A percentile compares a stretch with the other conserved stretches of the same genome.
Evolutionary conservation across 345 rosid species (phyloP).

Genomic region (Passiflora organensis): DNA sequence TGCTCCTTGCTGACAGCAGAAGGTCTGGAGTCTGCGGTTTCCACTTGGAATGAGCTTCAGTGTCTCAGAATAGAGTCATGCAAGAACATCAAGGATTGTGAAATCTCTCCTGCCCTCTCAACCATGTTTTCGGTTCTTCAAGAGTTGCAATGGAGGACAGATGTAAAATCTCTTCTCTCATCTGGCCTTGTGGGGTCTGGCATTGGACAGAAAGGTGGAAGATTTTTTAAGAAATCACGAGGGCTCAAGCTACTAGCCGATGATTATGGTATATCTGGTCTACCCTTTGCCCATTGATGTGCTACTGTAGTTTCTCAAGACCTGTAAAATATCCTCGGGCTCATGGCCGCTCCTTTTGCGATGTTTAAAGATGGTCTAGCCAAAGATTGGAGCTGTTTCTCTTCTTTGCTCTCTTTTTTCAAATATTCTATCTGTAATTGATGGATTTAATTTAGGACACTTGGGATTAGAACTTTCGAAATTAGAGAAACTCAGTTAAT

Average conservation of each 20-base stretch:
- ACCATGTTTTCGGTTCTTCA: slow-evolving; percentile 22
- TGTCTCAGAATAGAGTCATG: slow-evolving; percentile 25
- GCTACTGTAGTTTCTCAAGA: too few relatives aligned
- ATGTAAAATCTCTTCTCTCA: slow-evolving; percentile 21
- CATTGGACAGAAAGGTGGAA: slow-evolving; percentile 30
- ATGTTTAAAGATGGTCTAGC: too few relatives aligned
- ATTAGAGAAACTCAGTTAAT: too few relatives aligned
- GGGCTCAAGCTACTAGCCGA: not conserved
- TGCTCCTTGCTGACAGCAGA: slow-evolving; percentile 29
- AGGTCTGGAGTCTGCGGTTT: slow-evolving; percentile 27
- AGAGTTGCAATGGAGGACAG: slow-evolving; percentile 34
- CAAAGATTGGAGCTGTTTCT: too few relatives aligned
- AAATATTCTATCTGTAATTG: too few relatives aligned
- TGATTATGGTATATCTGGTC: too few relatives aligned
- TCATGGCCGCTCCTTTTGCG: too few relatives aligned
- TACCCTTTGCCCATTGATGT: too few relatives aligned
- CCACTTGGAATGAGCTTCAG: slow-evolving; percentile 23
- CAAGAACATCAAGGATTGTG: slow-evolving; percentile 20
- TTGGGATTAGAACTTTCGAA: too few relatives aligned
- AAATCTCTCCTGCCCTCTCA: slow-evolving; percentile 24
- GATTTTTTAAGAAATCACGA: slow-evolving; percentile 24
- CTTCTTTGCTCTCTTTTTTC: too few relatives aligned
- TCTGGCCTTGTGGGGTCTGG: slow-evolving; percentile 26
- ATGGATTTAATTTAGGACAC: too few relatives aligned
- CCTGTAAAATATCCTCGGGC: too few relatives aligned